Conservation (phyloP, 176 grass and related monocot species). For the Oryza meridionalis region DNA sequence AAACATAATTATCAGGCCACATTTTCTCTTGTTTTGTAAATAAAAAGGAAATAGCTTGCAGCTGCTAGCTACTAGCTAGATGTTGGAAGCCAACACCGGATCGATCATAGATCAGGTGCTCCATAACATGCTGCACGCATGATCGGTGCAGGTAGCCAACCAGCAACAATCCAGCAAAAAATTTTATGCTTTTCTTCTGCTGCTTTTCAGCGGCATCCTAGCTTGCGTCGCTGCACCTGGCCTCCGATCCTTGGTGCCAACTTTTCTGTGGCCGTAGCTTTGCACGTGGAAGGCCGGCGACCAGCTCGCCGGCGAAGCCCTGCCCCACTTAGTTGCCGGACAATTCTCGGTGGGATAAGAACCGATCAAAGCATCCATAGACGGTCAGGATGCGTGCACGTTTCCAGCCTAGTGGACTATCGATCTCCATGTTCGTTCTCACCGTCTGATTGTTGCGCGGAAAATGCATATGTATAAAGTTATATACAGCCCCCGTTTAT, state of each 20-base stretch:
- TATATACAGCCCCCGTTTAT: no score
- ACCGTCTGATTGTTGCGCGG: background rate
- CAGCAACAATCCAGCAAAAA: background rate
- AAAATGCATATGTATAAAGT: background rate
- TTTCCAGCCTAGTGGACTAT: background rate
- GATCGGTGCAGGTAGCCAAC: background rate
- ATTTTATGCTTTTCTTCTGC: background rate
- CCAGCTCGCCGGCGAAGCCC: background rate
- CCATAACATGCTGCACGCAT: background rate
- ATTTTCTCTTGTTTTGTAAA: background rate
- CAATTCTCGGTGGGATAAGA: background rate
- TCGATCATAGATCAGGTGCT: background rate
- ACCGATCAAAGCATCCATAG: background rate
- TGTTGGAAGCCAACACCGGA: background rate
- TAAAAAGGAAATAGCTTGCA: background rate
- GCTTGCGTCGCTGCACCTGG: background rate
- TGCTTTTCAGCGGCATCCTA: background rate
- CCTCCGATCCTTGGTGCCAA: background rate
- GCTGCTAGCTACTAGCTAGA: background rate
- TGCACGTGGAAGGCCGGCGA: background rate
- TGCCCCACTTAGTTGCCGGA: background rate
- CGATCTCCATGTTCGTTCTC: background rate
- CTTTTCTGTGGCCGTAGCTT: background rate
- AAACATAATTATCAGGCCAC: background rate
- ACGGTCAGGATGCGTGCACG: background rate